Percentiles rank a stretch among this genome's conserved stretches.
These are phyloP conservation scores for Arctostaphylos glauca DNA, from an alignment of 148 eudicot genomes.

Conservation along the genomic window DNA sequence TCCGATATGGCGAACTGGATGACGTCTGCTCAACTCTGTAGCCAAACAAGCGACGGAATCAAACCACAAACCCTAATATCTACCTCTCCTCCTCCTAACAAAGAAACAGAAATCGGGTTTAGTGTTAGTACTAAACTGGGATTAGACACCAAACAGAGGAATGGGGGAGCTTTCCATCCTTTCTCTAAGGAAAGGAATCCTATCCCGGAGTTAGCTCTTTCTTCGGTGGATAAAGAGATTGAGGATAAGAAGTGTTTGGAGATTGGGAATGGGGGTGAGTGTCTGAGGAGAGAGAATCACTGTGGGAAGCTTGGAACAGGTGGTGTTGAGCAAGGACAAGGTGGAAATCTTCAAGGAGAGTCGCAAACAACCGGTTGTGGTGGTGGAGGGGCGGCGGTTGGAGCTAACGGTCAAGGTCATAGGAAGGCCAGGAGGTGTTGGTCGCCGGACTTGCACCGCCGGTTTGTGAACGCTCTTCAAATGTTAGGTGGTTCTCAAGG, in stretches of 20 bases:
- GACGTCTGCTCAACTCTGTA: conserved; percentile 92
- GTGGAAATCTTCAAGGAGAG: conserved; percentile 21
- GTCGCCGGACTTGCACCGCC: conserved; percentile 98
- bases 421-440: conserved; percentile 92
- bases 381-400: conserved; percentile 10
- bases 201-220: conserved; percentile 65
- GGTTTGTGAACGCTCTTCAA: conserved; percentile 95
- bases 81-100: conserved; percentile 23
- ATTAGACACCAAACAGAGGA: conserved; percentile 50
- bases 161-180: conserved; percentile 79
- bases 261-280: conserved; percentile 21
- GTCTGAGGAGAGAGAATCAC: conserved; percentile 6
- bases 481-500: conserved; percentile 99
- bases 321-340: conserved; percentile 18
- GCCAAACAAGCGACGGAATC: conserved; percentile 49
- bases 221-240: conserved; percentile 43
- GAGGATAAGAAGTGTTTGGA: conserved; percentile 45
- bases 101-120: conserved; percentile 44
- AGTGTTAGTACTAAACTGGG: conserved; percentile 40
- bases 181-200: conserved; percentile 53
- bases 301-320: not conserved
- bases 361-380: conserved; percentile 16
- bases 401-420: conserved; percentile 39
- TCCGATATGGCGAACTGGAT: conserved; percentile 87
- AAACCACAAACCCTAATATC: conserved; percentile 27